phyloP scores from a whole-genome alignment of 495 filamentous ascomycete genomes.

The Hapsidospora chrysogenum region DNA sequence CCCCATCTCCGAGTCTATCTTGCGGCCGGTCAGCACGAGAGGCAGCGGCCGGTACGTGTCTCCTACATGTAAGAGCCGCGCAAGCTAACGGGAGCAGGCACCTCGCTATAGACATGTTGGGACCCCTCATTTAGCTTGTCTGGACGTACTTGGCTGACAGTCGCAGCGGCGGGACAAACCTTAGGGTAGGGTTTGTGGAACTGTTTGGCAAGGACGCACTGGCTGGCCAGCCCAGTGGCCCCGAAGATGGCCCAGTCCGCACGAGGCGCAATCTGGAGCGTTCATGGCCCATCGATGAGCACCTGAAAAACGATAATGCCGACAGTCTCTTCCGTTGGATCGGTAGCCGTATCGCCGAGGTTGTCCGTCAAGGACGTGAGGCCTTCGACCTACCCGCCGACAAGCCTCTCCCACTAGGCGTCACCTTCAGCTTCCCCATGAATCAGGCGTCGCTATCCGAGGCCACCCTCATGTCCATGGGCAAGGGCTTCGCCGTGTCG shows the following conservation, averaged over 20 bases:
- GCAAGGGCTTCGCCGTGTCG: slow-evolving; percentile 70
- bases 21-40: slow-evolving; percentile 39
- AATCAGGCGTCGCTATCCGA: slow-evolving; percentile 58
- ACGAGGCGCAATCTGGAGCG: slow-evolving; percentile 47
- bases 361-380: slow-evolving; percentile 34
- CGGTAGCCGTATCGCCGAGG: slow-evolving; percentile 55
- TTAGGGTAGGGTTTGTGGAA: slow-evolving; percentile 66
- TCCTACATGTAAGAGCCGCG: slow-evolving; percentile 1
- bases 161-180: slow-evolving; percentile 52
- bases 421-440: slow-evolving; percentile 81
- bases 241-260: neutral
- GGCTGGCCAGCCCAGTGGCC: slow-evolving; percentile 6
- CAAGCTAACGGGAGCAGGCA: slow-evolving; percentile 24
- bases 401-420: slow-evolving; percentile 50
- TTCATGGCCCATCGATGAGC: slow-evolving; percentile 64
- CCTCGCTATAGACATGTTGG: slow-evolving; percentile 60
- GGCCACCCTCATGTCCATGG: slow-evolving; percentile 72
- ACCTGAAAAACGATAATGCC: slow-evolving; percentile 60
- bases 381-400: slow-evolving; percentile 11
- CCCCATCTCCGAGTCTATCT: slow-evolving; percentile 46
- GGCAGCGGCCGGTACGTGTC: slow-evolving; percentile 20
- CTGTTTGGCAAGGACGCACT: slow-evolving; percentile 30
- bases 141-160: neutral
- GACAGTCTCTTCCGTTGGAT: slow-evolving; percentile 70
- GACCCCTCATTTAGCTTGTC: no score